Percentiles rank a stretch among this genome's conserved stretches.
These are phyloP conservation scores for Tuber calosporum DNA, from an alignment of 495 filamentous ascomycete genomes.

Conservation along the genomic window DNA sequence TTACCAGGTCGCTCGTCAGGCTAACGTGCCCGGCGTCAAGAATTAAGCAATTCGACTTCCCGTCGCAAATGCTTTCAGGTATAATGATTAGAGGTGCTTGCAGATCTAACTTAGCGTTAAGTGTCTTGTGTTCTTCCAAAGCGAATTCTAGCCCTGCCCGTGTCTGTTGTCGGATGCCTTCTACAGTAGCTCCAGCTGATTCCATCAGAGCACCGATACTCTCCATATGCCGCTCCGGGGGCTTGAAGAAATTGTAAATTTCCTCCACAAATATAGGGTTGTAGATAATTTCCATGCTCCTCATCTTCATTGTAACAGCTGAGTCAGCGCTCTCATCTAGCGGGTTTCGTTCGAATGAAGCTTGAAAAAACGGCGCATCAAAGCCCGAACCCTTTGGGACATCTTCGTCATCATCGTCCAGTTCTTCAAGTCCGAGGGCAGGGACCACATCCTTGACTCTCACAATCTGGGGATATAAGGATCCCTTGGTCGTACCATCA, in stretches of 20 bases:
- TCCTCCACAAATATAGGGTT: slow-evolving; percentile 88
- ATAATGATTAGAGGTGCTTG: slow-evolving; percentile 94
- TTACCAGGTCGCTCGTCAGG: slow-evolving; percentile 85
- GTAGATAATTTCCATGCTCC: slow-evolving; percentile 93
- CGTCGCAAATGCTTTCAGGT: slow-evolving; percentile 77
- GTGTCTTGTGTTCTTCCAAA: slow-evolving; percentile 91
- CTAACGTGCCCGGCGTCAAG: slow-evolving; percentile 93
- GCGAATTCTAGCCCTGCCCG: slow-evolving; percentile 93
- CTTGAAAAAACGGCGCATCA: slow-evolving; percentile 79
- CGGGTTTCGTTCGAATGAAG: slow-evolving; percentile 89
- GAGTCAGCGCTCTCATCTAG: slow-evolving; percentile 86
- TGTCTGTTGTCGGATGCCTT: slow-evolving; percentile 89
- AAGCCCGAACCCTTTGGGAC: slow-evolving; percentile 44
- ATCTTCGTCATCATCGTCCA: slow-evolving; percentile 49
- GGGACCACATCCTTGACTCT: slow-evolving; percentile 70
- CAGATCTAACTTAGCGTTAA: slow-evolving; percentile 91
- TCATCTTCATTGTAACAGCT: slow-evolving; percentile 80
- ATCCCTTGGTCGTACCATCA: slow-evolving; percentile 86
- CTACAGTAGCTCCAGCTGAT: slow-evolving; percentile 86
- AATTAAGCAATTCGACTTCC: slow-evolving; percentile 77
- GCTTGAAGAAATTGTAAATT: slow-evolving; percentile 87
- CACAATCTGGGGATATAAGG: slow-evolving; percentile 86
- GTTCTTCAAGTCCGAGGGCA: slow-evolving; percentile 54
- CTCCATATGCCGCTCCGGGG: slow-evolving; percentile 95
- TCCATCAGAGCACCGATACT: slow-evolving; percentile 92